Evolutionary conservation across 108 stramenopile species (phyloP).

Genomic region (Cyclotella sp.): DNA sequence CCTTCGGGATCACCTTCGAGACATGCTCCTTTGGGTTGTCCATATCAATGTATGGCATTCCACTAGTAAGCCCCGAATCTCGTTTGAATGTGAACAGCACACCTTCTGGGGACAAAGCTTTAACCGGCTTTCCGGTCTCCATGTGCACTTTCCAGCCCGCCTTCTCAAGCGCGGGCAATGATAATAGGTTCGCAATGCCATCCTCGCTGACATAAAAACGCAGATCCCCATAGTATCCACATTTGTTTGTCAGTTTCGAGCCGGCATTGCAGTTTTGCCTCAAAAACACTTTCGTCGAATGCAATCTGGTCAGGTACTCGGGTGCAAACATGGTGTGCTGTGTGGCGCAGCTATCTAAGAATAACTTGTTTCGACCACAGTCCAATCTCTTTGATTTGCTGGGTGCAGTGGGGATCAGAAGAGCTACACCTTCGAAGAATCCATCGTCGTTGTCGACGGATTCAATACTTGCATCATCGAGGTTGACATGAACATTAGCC

Average conservation of each 20-base stretch:
- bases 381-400: neutral
- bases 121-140: too few species aligned
- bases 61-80: neutral
- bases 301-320: neutral
- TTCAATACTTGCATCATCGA: neutral
- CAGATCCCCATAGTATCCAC: too few species aligned
- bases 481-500: neutral
- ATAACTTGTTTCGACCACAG: neutral
- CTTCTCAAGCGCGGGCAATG: too few species aligned
- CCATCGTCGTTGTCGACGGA: neutral
- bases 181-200: neutral
- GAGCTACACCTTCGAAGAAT: neutral
- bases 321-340: neutral
- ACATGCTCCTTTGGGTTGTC: neutral
- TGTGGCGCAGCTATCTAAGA: neutral
- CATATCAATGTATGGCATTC: neutral
- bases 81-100: neutral
- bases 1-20: neutral
- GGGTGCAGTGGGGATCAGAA: neutral
- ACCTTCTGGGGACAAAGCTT: neutral
- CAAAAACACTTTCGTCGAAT: neutral
- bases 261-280: neutral
- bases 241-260: neutral
- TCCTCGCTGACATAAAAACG: neutral
- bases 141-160: too few species aligned